These are phyloP conservation scores for Penicillium longicatenatum DNA, from an alignment of 495 filamentous ascomycete species.

Conservation along the genomic window DNA sequence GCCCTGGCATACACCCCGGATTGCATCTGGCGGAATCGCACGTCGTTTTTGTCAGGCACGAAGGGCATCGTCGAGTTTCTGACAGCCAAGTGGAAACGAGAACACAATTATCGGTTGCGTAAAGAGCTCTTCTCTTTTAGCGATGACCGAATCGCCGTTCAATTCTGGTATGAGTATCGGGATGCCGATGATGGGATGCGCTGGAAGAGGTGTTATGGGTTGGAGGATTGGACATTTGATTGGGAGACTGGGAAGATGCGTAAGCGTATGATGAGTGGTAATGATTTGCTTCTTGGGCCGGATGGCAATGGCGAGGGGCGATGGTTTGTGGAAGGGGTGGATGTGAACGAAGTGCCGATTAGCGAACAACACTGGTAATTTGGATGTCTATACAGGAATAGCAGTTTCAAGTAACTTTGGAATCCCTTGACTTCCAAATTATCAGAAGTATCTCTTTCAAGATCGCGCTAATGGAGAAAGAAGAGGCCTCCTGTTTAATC, in stretches of 20 bases:
- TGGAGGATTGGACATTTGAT: slow-evolving; percentile 93
- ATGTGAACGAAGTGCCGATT: slow-evolving; percentile 75
- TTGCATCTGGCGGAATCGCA: slow-evolving; percentile 83
- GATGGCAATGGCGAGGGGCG: slow-evolving; percentile 51
- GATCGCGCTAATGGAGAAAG: too few species aligned
- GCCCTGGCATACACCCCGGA: slow-evolving; percentile 73
- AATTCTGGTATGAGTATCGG: slow-evolving; percentile 92
- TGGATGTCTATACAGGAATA: too few species aligned
- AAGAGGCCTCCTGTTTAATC: too few species aligned
- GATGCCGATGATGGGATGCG: slow-evolving; percentile 65
- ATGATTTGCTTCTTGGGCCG: slow-evolving; percentile 69
- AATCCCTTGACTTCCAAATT: too few species aligned
- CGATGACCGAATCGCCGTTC: slow-evolving; percentile 68
- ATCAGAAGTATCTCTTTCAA: too few species aligned
- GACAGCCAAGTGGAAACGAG: slow-evolving; percentile 73
- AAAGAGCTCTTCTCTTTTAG: slow-evolving; percentile 81
- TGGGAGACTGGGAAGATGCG: slow-evolving; percentile 70
- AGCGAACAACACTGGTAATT: slow-evolving; percentile 78
- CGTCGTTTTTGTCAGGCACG: slow-evolving; percentile 68
- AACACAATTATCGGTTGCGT: slow-evolving; percentile 72
- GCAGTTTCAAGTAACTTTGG: too few species aligned
- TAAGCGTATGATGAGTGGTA: slow-evolving; percentile 91
- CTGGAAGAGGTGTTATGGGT: slow-evolving; percentile 89
- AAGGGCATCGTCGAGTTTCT: slow-evolving; percentile 72
- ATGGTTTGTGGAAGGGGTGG: slow-evolving; percentile 65